Conservation (phyloP, 257 asterid genomes). For the Eustoma russellianum region DNA sequence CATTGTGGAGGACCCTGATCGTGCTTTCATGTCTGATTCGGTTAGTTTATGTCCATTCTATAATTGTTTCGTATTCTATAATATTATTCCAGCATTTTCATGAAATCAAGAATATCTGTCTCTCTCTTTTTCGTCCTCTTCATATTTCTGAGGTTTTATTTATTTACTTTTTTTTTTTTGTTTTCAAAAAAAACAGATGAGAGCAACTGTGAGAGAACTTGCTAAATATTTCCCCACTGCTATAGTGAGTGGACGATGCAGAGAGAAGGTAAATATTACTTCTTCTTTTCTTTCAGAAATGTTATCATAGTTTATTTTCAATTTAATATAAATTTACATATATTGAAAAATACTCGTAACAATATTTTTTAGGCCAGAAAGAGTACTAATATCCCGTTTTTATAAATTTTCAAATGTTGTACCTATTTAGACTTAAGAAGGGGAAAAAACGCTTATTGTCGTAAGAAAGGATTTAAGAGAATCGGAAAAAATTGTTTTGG, state of each 20-base stretch:
- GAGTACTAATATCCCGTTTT: too few species aligned
- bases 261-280: conserved; percentile 55
- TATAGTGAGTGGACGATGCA: conserved; percentile 78
- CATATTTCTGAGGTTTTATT: neutral
- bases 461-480: too few species aligned
- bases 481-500: neutral
- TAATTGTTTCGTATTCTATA: neutral
- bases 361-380: too few species aligned
- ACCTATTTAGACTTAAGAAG: too few species aligned
- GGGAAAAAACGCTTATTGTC: neutral
- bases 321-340: too few species aligned
- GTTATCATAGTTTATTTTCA: too few species aligned
- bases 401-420: too few species aligned
- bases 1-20: conserved; percentile 89
- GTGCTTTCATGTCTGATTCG: conserved; percentile 79
- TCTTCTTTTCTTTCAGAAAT: conserved; percentile 1
- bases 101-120: neutral
- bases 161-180: neutral
- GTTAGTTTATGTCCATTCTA: conserved; percentile 33
- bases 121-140: neutral
- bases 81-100: too few species aligned
- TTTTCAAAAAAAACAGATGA: conserved; percentile 43
- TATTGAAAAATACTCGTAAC: too few species aligned
- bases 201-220: conserved; percentile 65
- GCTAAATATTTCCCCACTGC: conserved; percentile 78